Conservation (phyloP, 495 filamentous ascomycete genomes). For the Massariosphaeria phaeospora region DNA sequence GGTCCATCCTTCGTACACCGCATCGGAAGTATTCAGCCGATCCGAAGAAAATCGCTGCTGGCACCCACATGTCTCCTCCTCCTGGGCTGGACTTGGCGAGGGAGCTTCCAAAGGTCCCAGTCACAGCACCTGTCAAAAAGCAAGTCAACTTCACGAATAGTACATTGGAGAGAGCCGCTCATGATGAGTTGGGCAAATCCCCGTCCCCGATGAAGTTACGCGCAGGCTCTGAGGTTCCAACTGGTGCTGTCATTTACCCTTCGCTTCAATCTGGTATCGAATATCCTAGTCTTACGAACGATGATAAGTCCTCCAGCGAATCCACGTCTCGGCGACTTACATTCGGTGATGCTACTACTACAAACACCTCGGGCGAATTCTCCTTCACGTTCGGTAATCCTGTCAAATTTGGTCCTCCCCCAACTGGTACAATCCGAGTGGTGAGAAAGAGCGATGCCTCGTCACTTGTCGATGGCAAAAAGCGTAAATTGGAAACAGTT, state of each 20-base stretch:
- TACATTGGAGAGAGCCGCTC: constrained; percentile 41
- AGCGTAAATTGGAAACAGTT: constrained; percentile 38
- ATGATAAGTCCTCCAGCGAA: neutral
- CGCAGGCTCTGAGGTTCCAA: constrained; percentile 25
- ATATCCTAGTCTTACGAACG: constrained; percentile 30
- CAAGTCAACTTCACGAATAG: constrained; percentile 58
- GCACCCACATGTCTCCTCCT: constrained; percentile 49
- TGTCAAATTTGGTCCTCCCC: constrained; percentile 33
- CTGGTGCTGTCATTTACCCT: constrained; percentile 13
- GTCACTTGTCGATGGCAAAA: constrained; percentile 29
- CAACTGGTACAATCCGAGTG: constrained; percentile 30
- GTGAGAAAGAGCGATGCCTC: constrained; percentile 28
- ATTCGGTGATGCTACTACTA: constrained; percentile 20
- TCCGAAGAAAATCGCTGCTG: constrained; percentile 55
- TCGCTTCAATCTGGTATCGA: constrained; percentile 12
- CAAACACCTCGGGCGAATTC: constrained; percentile 34
- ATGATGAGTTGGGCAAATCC: constrained; percentile 32
- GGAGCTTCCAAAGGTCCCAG: constrained; percentile 36
- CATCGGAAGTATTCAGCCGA: constrained; percentile 59
- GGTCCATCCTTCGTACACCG: constrained; percentile 58
- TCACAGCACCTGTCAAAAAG: constrained; percentile 44
- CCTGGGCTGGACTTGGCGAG: constrained; percentile 39
- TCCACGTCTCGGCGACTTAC: constrained; percentile 26
- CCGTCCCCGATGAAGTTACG: constrained; percentile 28
- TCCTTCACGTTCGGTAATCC: constrained; percentile 38